A percentile compares a stretch with the other conserved stretches of the same genome.
These are phyloP conservation scores for Phlyctochytrium planicorne DNA, from an alignment of 192 early-diverging fungal species.

Conservation along the genomic window DNA sequence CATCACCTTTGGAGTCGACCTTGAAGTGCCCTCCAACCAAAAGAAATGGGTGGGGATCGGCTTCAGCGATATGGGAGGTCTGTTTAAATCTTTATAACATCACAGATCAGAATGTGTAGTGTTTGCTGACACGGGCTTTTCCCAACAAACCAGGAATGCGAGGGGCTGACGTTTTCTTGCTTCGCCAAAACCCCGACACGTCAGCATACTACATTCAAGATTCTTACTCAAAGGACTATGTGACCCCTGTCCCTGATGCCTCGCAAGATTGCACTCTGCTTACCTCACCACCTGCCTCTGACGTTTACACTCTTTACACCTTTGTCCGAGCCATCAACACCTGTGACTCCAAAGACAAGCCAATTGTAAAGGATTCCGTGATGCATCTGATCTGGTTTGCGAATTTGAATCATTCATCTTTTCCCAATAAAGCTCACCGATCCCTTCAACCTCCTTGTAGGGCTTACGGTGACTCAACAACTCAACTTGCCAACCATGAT, in stretches of 20 bases:
- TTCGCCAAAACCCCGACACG: conserved; percentile 4
- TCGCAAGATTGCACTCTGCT: conserved; percentile 17
- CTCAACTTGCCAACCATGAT: too few relatives aligned
- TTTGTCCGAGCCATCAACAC: conserved; percentile 15
- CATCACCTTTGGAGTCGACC: conserved; percentile 25
- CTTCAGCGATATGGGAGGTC: conserved; percentile 9
- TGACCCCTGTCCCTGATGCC: conserved; percentile 8
- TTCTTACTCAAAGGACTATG: conserved; percentile 2
- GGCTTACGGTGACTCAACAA: too few relatives aligned
- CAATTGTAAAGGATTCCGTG: too few relatives aligned
- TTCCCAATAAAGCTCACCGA: too few relatives aligned
- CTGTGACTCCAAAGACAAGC: conserved; percentile 10
- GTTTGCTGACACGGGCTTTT: too few relatives aligned
- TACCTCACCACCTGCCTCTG: neutral
- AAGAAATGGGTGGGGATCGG: conserved; percentile 22
- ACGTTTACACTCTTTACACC: conserved; percentile 12
- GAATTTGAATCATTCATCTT: too few relatives aligned
- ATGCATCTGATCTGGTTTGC: too few relatives aligned
- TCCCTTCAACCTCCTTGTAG: too few relatives aligned
- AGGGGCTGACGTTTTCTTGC: conserved; percentile 21
- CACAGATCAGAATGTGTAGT: too few relatives aligned
- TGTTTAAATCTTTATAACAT: too few relatives aligned
- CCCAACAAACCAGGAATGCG: conserved; percentile 6
- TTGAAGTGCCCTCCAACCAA: neutral
- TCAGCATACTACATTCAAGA: conserved; percentile 22